These are phyloP conservation scores for Irpex rosettiformis DNA, from an alignment of 1,284 basidiomycete species.

Conservation along the genomic window DNA sequence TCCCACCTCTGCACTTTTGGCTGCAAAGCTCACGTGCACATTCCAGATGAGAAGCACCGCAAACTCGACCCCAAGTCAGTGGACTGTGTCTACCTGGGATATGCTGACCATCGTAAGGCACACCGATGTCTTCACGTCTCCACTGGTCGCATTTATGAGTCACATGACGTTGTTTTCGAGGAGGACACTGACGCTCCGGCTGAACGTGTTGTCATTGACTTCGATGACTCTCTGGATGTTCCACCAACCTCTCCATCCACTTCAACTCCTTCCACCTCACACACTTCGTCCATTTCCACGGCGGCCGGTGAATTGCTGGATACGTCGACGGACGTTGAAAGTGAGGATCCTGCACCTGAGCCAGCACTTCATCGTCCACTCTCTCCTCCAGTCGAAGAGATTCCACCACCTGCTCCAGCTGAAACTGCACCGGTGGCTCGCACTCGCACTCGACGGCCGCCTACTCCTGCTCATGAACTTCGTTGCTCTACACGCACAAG, in stretches of 20 bases:
- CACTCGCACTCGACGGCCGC: not conserved
- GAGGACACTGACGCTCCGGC: slow-evolving; percentile 5
- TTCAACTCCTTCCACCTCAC: not conserved
- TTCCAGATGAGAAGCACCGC: slow-evolving; percentile 15
- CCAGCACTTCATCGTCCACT: not conserved
- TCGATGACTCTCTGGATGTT: not conserved
- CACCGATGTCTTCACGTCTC: slow-evolving; percentile 20
- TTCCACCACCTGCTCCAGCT: not conserved
- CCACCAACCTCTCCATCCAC: not conserved
- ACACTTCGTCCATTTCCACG: not conserved
- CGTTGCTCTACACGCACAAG: not conserved
- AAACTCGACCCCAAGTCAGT: slow-evolving; percentile 21
- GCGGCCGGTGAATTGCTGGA: not conserved
- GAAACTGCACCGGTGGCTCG: not conserved
- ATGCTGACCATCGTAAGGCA: slow-evolving; percentile 19
- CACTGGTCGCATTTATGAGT: slow-evolving; percentile 12
- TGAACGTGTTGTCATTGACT: not conserved
- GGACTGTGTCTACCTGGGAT: slow-evolving; percentile 26
- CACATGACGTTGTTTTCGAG: slow-evolving; percentile 16
- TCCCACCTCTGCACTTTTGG: slow-evolving; percentile 19
- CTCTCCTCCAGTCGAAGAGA: not conserved
- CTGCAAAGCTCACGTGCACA: slow-evolving; percentile 18
- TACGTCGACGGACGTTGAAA: not conserved
- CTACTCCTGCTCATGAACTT: not conserved
- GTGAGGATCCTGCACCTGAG: not conserved